These are phyloP conservation scores for Aegilops sharonensis DNA, from an alignment of 176 grass and related monocot species.

Conservation along the genomic window DNA sequence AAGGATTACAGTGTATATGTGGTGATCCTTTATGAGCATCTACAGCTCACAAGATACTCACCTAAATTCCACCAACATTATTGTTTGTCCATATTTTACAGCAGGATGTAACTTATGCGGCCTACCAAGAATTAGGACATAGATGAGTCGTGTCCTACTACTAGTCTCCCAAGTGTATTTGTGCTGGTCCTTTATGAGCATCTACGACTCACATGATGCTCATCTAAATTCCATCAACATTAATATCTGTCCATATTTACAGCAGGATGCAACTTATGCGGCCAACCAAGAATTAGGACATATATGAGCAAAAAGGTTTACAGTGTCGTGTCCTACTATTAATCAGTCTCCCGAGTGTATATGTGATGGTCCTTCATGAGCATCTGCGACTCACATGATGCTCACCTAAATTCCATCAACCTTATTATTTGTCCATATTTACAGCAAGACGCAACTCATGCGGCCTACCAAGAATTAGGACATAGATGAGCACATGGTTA, in stretches of 20 bases:
- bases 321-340: neutral
- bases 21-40: slow-evolving; percentile 39
- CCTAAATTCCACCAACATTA: slow-evolving; percentile 30
- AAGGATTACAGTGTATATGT: neutral
- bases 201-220: slow-evolving; percentile 17
- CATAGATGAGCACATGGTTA: neutral
- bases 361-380: slow-evolving; percentile 34
- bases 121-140: slow-evolving; percentile 46
- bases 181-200: slow-evolving; percentile 39
- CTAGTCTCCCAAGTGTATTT: neutral
- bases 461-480: slow-evolving; percentile 42
- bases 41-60: slow-evolving; percentile 17
- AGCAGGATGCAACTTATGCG: slow-evolving; percentile 19
- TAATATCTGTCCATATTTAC: slow-evolving; percentile 46
- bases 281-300: slow-evolving; percentile 48
- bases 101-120: slow-evolving; percentile 19
- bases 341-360: neutral
- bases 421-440: slow-evolving; percentile 46
- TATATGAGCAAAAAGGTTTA: neutral
- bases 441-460: slow-evolving; percentile 14
- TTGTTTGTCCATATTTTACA: slow-evolving; percentile 50
- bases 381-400: slow-evolving; percentile 18
- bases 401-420: slow-evolving; percentile 47
- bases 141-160: slow-evolving; percentile 1
- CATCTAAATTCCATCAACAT: slow-evolving; percentile 41